phyloP scores from a whole-genome alignment of 345 rosid genomes.

The Hibiscus mutabilis region DNA sequence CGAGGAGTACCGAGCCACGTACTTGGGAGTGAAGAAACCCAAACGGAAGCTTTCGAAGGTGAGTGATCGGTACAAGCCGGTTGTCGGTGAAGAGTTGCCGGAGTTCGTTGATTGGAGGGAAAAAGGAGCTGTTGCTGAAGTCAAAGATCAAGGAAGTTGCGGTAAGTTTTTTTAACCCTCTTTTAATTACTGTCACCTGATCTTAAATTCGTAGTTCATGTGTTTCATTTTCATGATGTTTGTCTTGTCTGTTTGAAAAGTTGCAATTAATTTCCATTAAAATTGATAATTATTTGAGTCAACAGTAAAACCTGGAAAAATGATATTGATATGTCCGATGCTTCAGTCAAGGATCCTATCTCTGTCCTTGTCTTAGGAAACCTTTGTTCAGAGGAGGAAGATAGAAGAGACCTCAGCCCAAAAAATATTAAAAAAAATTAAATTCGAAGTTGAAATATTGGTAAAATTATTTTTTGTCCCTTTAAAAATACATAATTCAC shows the following conservation, averaged over 20 bases:
- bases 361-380: neutral
- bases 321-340: neutral
- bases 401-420: too few species aligned
- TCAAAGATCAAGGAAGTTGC: conserved; percentile 43
- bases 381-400: neutral
- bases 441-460: too few species aligned
- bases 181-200: neutral
- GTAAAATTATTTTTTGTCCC: too few species aligned
- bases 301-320: neutral
- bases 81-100: conserved; percentile 45
- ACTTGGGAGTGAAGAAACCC: neutral
- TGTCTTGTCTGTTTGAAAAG: neutral
- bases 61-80: conserved; percentile 12
- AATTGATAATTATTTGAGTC: neutral
- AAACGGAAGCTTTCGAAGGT: neutral
- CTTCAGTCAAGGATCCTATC: neutral
- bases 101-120: conserved; percentile 57
- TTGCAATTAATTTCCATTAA: too few species aligned
- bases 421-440: too few species aligned
- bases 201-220: neutral
- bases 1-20: neutral
- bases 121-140: conserved; percentile 49
- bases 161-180: conserved; percentile 16
- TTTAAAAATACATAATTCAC: too few species aligned
- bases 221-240: neutral